Evolutionary conservation across 306 rosid species (phyloP).

Genomic region (Senna tora): DNA sequence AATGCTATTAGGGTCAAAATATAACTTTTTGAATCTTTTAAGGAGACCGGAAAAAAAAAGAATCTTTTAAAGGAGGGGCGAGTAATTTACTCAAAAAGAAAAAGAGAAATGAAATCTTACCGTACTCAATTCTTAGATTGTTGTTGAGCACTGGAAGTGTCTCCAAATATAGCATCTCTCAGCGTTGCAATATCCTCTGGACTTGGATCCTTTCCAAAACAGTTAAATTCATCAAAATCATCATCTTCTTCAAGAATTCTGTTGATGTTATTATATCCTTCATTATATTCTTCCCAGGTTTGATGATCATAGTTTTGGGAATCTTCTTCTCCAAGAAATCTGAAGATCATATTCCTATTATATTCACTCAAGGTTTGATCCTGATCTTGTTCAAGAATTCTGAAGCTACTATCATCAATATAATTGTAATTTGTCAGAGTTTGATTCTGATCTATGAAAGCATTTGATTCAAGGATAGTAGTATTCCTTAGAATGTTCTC

Average conservation of each 20-base stretch:
- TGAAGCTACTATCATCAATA: conserved; percentile 19
- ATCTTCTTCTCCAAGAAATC: conserved; percentile 40
- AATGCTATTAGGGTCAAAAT: too few relatives aligned
- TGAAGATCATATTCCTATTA: conserved; percentile 27
- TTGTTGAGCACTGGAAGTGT: neutral
- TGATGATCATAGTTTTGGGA: conserved; percentile 17
- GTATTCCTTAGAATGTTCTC: conserved; percentile 24
- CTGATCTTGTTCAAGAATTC: neutral
- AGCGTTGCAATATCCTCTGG: conserved; percentile 28
- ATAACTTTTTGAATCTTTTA: too few relatives aligned
- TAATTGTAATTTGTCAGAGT: conserved; percentile 14
- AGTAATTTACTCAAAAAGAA: too few relatives aligned
- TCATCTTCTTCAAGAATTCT: conserved; percentile 42
- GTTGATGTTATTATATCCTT: conserved; percentile 19
- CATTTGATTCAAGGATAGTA: conserved; percentile 7
- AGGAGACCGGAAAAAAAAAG: too few relatives aligned
- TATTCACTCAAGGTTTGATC: conserved; percentile 26
- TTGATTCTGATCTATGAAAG: conserved; percentile 24
- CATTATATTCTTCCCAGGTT: neutral
- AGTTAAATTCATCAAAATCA: conserved; percentile 21
- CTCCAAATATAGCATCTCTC: neutral
- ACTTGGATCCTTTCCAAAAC: conserved; percentile 20
- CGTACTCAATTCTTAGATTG: neutral
- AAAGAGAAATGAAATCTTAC: too few relatives aligned
- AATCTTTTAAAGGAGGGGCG: too few relatives aligned